phyloP scores from a whole-genome alignment of 1,139 yeast species.

The Pichia kudriavzevii region DNA sequence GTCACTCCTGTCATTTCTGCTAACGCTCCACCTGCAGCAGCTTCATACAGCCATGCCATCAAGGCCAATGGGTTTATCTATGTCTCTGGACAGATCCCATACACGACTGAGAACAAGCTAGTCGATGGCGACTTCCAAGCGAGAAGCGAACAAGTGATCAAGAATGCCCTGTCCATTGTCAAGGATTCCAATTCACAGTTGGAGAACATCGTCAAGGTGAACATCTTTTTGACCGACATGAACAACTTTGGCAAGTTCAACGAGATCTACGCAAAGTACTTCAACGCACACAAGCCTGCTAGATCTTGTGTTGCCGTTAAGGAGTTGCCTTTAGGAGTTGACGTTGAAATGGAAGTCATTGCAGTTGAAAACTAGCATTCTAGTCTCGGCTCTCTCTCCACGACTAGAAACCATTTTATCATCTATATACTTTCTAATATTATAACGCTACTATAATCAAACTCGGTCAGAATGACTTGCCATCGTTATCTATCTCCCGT shows the following conservation, averaged over 20 bases:
- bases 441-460: not conserved
- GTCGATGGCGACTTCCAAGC: slow-evolving; percentile 70
- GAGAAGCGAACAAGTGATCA: slow-evolving; percentile 78
- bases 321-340: slow-evolving; percentile 77
- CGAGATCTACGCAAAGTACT: slow-evolving; percentile 73
- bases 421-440: not conserved
- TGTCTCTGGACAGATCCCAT: slow-evolving; percentile 94
- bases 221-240: slow-evolving; percentile 85
- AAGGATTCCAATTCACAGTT: slow-evolving; percentile 78
- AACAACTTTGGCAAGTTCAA: slow-evolving; percentile 74
- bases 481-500: too few species aligned
- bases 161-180: slow-evolving; percentile 67
- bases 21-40: slow-evolving; percentile 92
- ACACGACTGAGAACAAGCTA: slow-evolving; percentile 75
- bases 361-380: slow-evolving; percentile 49
- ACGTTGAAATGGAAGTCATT: slow-evolving; percentile 67
- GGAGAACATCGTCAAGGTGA: slow-evolving; percentile 78
- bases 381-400: slow-evolving; percentile 1
- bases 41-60: slow-evolving; percentile 89
- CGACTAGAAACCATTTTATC: not conserved
- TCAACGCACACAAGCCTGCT: slow-evolving; percentile 81
- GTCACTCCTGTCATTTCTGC: slow-evolving; percentile 53
- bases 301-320: slow-evolving; percentile 93
- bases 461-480: not conserved
- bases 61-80: slow-evolving; percentile 80